Evolutionary conservation across 257 asterid genomes (phyloP), one percentile per base, ranked within the genome.

Genomic region (Mentha longifolia): DNA sequence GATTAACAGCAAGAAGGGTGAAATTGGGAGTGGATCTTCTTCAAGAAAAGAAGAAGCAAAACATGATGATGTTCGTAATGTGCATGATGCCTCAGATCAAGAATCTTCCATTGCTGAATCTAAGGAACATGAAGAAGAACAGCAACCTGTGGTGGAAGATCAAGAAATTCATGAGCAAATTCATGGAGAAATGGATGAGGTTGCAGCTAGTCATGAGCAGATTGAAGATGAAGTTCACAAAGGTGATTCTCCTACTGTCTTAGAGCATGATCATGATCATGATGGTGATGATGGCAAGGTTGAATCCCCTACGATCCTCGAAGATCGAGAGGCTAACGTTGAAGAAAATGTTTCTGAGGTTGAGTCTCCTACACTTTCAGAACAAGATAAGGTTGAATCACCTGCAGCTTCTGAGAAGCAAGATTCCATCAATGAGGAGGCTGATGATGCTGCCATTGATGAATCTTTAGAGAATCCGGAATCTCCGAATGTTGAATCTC

Each of bases 1-100:
- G 7, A 28, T 20, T 58, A 58, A 58, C 30, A 58, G 61, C 28
- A 83, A 62, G 76, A 86, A 85, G 56, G 68, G 61, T 15, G 80
- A 70, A 7, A 14, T 33, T 5, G 61, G 55, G 7, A n/a, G 20
- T 6, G 61, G 55, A 33, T 61, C 64, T 43, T 63, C 50, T 66
- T 17, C 64, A 45, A 39, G 73, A 5, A 16, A 74, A 45, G 80
- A 83, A 69, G 78, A 46, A 41, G 3, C 47, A 17, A 61, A 61
- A 2, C 49, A 4, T 20, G 28, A 17, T 6, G 9, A 42, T 28
- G 3, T 2, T 42, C 3, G 14, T 42, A 9, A 42, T 42, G 47
- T 11, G 22, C 5, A 15, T 5, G 55, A 11, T n/a, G 11, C 15
- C 9, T 25, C 49, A 1, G 84, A 80, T 45, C 77, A 59, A n/a